Conservation (phyloP, 305 asterid species). For the Fraxinus floribunda region DNA sequence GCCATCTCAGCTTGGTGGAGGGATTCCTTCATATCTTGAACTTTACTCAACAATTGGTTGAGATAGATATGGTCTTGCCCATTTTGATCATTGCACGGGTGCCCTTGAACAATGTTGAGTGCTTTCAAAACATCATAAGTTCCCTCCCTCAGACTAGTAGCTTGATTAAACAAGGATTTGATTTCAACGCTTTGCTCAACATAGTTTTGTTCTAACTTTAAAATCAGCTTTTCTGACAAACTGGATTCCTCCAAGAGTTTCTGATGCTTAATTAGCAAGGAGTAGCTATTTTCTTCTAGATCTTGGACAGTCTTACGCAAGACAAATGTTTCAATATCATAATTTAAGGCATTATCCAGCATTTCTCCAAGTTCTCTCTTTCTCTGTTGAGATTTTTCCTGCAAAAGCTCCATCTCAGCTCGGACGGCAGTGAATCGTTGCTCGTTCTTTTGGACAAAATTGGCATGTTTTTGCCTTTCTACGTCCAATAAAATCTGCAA, state of each 20-base stretch:
- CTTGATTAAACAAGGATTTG: slow-evolving; percentile 54
- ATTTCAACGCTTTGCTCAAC: slow-evolving; percentile 48
- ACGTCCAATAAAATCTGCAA: slow-evolving; percentile 57
- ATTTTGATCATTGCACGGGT: slow-evolving; percentile 30
- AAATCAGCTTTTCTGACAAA: slow-evolving; percentile 46
- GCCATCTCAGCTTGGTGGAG: slow-evolving; percentile 55
- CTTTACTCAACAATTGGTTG: slow-evolving; percentile 39
- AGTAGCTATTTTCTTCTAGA: slow-evolving; percentile 51
- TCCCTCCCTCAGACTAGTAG: slow-evolving; percentile 55
- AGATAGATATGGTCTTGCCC: slow-evolving; percentile 47
- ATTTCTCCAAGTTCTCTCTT: slow-evolving; percentile 58
- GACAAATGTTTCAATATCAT: slow-evolving; percentile 67
- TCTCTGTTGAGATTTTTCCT: slow-evolving; percentile 46
- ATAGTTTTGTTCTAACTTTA: slow-evolving; percentile 49
- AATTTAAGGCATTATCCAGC: slow-evolving; percentile 50
- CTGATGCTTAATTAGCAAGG: slow-evolving; percentile 43
- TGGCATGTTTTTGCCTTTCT: slow-evolving; percentile 59
- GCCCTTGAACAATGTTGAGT: slow-evolving; percentile 46
- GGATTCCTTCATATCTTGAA: slow-evolving; percentile 47
- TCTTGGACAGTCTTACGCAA: slow-evolving; percentile 52
- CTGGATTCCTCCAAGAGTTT: slow-evolving; percentile 47
- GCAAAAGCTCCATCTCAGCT: slow-evolving; percentile 52
- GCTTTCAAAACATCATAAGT: slow-evolving; percentile 52
- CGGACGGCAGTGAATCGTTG: slow-evolving; percentile 37
- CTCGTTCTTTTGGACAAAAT: slow-evolving; percentile 44